Conservation (phyloP, 1,284 basidiomycete genomes). For the Trichosporon faecale region DNA sequence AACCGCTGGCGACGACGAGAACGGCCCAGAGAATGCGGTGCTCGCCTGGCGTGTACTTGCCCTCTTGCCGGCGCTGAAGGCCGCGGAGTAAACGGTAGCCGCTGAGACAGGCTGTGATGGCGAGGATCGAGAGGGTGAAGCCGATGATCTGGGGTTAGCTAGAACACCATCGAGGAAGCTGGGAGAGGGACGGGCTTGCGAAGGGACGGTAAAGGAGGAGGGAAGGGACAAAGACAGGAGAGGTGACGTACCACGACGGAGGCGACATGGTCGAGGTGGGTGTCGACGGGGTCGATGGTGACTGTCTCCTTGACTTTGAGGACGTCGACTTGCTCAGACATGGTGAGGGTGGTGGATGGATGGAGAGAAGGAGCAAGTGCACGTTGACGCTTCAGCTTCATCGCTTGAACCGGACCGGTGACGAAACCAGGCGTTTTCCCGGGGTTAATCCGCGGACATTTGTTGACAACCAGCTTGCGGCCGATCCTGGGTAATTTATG, state of each 20-base stretch:
- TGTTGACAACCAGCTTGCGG: too few relatives aligned
- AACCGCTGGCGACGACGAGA: background rate
- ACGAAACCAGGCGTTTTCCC: background rate
- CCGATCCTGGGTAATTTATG: too few relatives aligned
- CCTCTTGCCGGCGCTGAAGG: background rate
- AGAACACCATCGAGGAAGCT: background rate
- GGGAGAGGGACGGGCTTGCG: background rate
- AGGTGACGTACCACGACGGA: background rate
- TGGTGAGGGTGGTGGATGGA: background rate
- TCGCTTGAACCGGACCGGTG: background rate
- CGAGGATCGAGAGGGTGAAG: background rate
- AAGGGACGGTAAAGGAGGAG: background rate
- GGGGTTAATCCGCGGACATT: background rate
- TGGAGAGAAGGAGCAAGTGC: background rate
- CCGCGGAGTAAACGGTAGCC: background rate
- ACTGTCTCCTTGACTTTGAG: background rate
- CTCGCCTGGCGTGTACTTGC: background rate
- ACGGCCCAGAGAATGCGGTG: slow-evolving; percentile 1
- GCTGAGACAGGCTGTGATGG: background rate
- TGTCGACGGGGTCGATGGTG: background rate
- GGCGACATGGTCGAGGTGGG: background rate
- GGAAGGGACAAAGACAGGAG: too few relatives aligned
- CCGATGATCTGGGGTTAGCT: background rate
- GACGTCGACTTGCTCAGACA: background rate
- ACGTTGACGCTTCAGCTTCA: background rate